These are phyloP conservation scores for Cladobotryum mycophilum DNA, from an alignment of 2,329 filamentous ascomycete genomes.

Conservation along the genomic window DNA sequence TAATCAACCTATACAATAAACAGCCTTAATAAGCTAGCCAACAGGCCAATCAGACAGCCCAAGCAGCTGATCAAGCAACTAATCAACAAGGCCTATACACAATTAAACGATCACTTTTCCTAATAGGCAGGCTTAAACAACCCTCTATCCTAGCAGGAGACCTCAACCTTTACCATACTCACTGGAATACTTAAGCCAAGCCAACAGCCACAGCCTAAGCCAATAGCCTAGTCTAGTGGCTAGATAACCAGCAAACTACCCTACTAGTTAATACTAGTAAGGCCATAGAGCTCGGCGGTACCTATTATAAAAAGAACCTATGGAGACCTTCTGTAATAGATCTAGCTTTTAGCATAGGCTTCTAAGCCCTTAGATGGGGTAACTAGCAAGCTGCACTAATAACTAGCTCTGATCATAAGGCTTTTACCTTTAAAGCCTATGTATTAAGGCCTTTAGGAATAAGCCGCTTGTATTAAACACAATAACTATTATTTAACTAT, in stretches of 20 bases:
- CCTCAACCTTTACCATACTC: not conserved
- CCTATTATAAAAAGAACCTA: not conserved
- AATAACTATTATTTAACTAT: not conserved
- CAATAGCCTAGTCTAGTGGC: not conserved
- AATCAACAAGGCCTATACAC: not conserved
- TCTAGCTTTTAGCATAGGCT: not conserved
- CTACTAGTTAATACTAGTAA: not conserved
- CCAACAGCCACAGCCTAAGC: not conserved
- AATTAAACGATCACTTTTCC: not conserved
- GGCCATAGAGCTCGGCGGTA: not conserved
- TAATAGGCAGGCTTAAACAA: too few species aligned
- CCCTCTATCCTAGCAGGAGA: too few species aligned
- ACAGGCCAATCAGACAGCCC: too few species aligned
- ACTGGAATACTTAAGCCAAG: not conserved
- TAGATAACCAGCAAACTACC: not conserved
- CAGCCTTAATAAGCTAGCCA: too few species aligned
- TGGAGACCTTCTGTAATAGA: not conserved
- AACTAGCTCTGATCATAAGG: not conserved
- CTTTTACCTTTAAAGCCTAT: too few species aligned
- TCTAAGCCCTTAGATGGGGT: too few species aligned
- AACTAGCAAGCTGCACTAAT: not conserved
- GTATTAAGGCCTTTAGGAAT: too few species aligned
- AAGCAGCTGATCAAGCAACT: too few species aligned
- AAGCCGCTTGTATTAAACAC: not conserved
- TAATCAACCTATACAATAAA: too few species aligned